Evolutionary conservation across 129 eudicot genomes (phyloP).

Genomic region (Pittosporum tobira): DNA sequence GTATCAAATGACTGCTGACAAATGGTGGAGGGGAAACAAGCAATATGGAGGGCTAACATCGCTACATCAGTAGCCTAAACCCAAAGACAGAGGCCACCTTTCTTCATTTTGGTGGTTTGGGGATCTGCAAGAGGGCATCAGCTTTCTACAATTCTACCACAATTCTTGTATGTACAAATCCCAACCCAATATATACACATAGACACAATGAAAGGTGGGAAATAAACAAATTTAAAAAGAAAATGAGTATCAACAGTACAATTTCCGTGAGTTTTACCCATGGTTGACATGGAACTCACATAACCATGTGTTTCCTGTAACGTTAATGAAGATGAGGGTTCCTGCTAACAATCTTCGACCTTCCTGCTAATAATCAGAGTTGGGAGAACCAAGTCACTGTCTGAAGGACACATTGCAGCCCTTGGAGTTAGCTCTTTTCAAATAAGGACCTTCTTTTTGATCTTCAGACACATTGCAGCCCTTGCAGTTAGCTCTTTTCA

Average conservation of each 20-base stretch:
- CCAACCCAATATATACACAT: neutral
- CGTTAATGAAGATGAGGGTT: too few relatives aligned
- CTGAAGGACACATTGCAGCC: slow-evolving; percentile 37
- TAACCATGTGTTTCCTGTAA: too few relatives aligned
- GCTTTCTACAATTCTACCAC: slow-evolving; percentile 6
- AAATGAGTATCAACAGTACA: neutral
- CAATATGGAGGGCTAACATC: neutral
- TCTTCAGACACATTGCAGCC: slow-evolving; percentile 24
- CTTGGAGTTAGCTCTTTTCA: slow-evolving; percentile 42
- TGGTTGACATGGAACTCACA: too few relatives aligned
- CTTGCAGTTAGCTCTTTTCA: slow-evolving; percentile 41
- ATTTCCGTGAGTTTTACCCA: neutral
- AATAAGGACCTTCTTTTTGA: neutral
- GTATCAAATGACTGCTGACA: neutral
- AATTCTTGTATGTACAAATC: slow-evolving; percentile 14
- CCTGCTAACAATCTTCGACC: too few relatives aligned
- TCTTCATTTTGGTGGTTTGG: neutral
- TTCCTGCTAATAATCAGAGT: slow-evolving; percentile 6
- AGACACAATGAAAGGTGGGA: neutral
- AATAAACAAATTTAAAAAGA: neutral
- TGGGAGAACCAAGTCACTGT: slow-evolving; percentile 5
- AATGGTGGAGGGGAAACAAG: slow-evolving; percentile 5
- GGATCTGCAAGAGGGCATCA: slow-evolving; percentile 12
- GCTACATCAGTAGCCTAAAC: neutral
- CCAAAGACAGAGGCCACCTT: neutral